These are phyloP conservation scores for Endothia cerciana DNA, from an alignment of 2,329 filamentous ascomycete species.

Conservation along the genomic window DNA sequence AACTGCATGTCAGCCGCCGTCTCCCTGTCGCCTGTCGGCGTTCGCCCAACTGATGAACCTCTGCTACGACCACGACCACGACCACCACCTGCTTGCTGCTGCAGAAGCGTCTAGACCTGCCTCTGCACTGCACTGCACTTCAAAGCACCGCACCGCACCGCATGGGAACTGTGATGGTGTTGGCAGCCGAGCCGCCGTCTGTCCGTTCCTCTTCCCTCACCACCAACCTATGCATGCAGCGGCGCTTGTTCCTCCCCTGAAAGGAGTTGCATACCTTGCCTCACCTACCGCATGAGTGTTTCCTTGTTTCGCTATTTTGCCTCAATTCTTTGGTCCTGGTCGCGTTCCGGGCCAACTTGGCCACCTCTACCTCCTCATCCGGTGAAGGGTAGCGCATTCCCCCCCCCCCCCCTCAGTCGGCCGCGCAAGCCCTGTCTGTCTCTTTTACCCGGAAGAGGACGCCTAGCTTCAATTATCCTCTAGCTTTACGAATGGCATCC, in stretches of 20 bases:
- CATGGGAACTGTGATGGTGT: background rate
- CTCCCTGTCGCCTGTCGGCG: background rate
- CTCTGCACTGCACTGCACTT: background rate
- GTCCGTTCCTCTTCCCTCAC: conserved; percentile 1
- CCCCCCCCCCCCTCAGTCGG: no score
- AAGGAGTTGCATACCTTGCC: background rate
- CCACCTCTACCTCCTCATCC: background rate
- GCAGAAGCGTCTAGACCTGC: background rate
- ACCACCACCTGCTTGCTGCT: background rate
- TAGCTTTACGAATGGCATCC: conserved; percentile 1
- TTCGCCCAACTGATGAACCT: background rate
- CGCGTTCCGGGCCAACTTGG: background rate
- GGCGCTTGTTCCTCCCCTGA: background rate
- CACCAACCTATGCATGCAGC: background rate
- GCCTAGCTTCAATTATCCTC: background rate
- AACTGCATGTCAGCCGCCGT: background rate
- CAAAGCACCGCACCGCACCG: no score
- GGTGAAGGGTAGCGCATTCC: background rate
- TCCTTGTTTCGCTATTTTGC: background rate
- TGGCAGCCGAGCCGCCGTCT: background rate
- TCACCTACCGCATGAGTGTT: background rate
- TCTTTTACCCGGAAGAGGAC: background rate
- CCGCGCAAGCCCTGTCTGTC: background rate
- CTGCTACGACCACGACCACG: background rate
- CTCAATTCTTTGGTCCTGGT: conserved; percentile 1